Evolutionary conservation across 352 stramenopile species (phyloP), one percentile per base, ranked within the genome.

Genomic region (Pythium phragmiticola): DNA sequence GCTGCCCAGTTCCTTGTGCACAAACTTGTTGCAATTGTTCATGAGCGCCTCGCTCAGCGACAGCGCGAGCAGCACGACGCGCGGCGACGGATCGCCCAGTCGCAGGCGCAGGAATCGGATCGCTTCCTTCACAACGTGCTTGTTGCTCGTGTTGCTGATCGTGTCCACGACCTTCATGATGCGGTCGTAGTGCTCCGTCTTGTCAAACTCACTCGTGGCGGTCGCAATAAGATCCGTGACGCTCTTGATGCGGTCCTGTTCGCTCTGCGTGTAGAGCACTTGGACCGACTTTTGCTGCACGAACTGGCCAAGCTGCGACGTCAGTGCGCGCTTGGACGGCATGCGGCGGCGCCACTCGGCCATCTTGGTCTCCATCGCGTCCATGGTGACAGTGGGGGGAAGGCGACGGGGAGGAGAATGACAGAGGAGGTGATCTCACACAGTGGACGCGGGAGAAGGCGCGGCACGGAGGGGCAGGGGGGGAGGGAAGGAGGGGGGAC

Each of bases 241-340:
- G 63, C 70, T 68, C 63, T 88, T 84, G 69, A 93, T 91, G 55
- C 80, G 82, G 55, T 90, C 78, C 52, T 89, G 77, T 59, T 88
- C 78, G 50, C 65, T 85, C 21, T 84, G 84, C 56, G 80, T 88
- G 71, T 90, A 93, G 36, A 90, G 67, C 55, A 88, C 80, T 3
- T 78, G 73, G 36, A 91, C 82, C 16, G 82, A 79, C 58, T 93
- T 93, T 63, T 93, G 80, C 76, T 93, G 84, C 63, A 93, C 80
- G 43, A 92, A 72, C 53, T 90, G 78, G 47, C 77, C 83, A 50
- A 93, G 57, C 9, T 76, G 77, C 7, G 76, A 77, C 37, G 82
- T 79, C 33, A 93, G 63, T 37, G 80, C 74, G 26, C 83, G 80
- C 72, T 88, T 93, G 65, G 68, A 84, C n/a, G 83, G 83, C 79